phyloP scores from a whole-genome alignment of 805 yeast genomes.

The Jamesozyma spencerorum region DNA sequence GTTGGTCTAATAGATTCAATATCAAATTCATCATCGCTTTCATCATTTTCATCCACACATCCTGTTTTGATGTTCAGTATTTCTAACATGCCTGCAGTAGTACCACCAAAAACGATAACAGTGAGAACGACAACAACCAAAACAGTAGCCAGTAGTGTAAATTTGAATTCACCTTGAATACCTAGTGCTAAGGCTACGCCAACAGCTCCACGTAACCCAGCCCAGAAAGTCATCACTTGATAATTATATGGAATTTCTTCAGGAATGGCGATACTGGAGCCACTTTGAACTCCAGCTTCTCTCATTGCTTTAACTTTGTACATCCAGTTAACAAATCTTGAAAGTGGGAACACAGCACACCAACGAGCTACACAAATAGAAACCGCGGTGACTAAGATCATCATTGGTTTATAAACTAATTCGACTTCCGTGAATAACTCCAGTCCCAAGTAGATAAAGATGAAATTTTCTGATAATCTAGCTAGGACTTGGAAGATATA shows the following conservation, averaged over 20 bases:
- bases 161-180: slow-evolving; percentile 85
- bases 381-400: slow-evolving; percentile 80
- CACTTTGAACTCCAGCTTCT: slow-evolving; percentile 14
- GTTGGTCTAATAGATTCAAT: slow-evolving; percentile 55
- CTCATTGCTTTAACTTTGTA: slow-evolving; percentile 49
- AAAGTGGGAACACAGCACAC: slow-evolving; percentile 94
- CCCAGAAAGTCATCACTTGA: slow-evolving; percentile 99
- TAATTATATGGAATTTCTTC: slow-evolving; percentile 92
- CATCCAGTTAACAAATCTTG: slow-evolving; percentile 73
- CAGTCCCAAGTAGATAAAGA: slow-evolving; percentile 87
- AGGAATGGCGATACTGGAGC: slow-evolving; percentile 35
- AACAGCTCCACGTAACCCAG: slow-evolving; percentile 97
- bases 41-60: slow-evolving; percentile 63
- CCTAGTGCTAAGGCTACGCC: slow-evolving; percentile 99
- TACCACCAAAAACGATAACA: slow-evolving; percentile 94
- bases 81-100: slow-evolving; percentile 97
- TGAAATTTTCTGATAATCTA: slow-evolving; percentile 91
- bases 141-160: slow-evolving; percentile 85
- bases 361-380: slow-evolving; percentile 93
- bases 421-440: slow-evolving; percentile 95
- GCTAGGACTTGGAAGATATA: slow-evolving; percentile 91
- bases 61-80: slow-evolving; percentile 89
- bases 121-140: slow-evolving; percentile 93
- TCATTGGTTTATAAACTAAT: slow-evolving; percentile 84
- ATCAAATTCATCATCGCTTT: slow-evolving; percentile 91